A percentile compares a stretch with the other conserved stretches of the same genome.
Conservation (phyloP, 1,284 basidiomycete species). For the Cystobasidium slooffiae region DNA sequence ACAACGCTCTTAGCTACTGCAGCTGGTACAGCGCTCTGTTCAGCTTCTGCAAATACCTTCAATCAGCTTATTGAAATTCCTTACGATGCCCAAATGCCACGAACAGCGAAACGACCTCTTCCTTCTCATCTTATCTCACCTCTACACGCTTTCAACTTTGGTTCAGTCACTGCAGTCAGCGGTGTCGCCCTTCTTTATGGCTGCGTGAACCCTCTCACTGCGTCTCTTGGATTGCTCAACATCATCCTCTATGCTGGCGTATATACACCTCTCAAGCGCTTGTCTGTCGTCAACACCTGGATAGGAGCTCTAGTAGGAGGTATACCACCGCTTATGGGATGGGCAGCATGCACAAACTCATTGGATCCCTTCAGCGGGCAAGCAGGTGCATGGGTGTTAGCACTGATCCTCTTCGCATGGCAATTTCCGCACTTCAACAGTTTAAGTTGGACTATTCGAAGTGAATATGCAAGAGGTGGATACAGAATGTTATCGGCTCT, state of each 20-base stretch:
- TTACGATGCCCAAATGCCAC: conserved; percentile 93
- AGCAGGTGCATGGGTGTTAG: conserved; percentile 64
- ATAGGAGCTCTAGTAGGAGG: conserved; percentile 90
- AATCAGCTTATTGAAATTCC: conserved; percentile 96
- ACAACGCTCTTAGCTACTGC: conserved; percentile 76
- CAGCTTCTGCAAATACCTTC: conserved; percentile 88
- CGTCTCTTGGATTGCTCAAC: conserved; percentile 79
- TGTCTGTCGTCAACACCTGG: conserved; percentile 90
- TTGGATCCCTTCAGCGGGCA: conserved; percentile 69
- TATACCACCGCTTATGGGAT: conserved; percentile 95
- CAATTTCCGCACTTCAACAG: conserved; percentile 99
- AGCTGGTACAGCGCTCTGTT: conserved; percentile 85
- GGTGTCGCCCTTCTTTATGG: conserved; percentile 79
- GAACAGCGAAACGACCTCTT: conserved; percentile 88
- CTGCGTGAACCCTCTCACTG: conserved; percentile 88
- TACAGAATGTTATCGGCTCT: conserved; percentile 91
- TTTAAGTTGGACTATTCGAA: conserved; percentile 83
- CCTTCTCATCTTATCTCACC: conserved; percentile 81
- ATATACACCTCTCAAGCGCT: conserved; percentile 95
- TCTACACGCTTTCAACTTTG: conserved; percentile 82
- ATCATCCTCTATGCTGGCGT: conserved; percentile 86
- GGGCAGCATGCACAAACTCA: conserved; percentile 88
- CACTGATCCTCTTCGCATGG: conserved; percentile 89
- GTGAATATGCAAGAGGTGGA: conserved; percentile 88
- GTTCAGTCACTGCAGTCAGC: conserved; percentile 70